Percentiles rank a stretch among this genome's conserved stretches.
phyloP scores from a whole-genome alignment of 495 filamentous ascomycete genomes.

The Chaetomium tenue region DNA sequence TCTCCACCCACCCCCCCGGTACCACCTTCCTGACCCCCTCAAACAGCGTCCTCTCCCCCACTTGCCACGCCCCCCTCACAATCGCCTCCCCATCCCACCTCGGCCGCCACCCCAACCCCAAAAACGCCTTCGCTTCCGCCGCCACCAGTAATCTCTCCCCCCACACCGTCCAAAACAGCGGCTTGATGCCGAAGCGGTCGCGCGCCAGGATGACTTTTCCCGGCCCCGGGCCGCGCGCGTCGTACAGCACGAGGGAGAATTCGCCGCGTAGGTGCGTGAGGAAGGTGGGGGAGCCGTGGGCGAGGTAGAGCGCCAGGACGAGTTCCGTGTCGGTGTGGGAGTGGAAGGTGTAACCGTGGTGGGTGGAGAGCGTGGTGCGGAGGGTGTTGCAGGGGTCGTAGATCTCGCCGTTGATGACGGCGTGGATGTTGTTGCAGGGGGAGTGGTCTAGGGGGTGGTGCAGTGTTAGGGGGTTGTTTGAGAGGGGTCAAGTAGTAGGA shows the following conservation, averaged over 20 bases:
- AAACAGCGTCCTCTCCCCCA: constrained; percentile 47
- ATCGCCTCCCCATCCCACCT: constrained; percentile 51
- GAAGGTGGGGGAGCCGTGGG: constrained; percentile 42
- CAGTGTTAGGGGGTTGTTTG: background rate
- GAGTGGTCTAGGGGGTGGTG: constrained; percentile 33
- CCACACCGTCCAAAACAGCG: constrained; percentile 48
- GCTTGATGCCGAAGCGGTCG: constrained; percentile 56
- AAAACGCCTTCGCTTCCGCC: constrained; percentile 49
- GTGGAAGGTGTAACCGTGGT: constrained; percentile 41
- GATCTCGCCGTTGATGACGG: constrained; percentile 57
- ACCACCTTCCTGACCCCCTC: constrained; percentile 46
- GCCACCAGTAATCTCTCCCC: constrained; percentile 41
- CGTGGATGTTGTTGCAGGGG: constrained; percentile 43
- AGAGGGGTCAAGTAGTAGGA: background rate
- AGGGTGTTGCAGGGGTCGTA: constrained; percentile 45
- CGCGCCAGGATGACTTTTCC: constrained; percentile 45
- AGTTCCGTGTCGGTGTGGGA: constrained; percentile 49
- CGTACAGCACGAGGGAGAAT: constrained; percentile 52
- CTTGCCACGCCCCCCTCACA: constrained; percentile 38
- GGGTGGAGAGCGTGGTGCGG: constrained; percentile 34
- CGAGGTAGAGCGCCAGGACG: constrained; percentile 49
- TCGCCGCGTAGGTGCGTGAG: constrained; percentile 50
- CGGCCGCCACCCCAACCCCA: constrained; percentile 46
- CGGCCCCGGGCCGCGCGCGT: constrained; percentile 28
- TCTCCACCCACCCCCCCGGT: constrained; percentile 38